Evolutionary conservation across 805 yeast species (phyloP), one percentile per base, ranked within the genome.

Genomic region (Yarrowia alimentaria): DNA sequence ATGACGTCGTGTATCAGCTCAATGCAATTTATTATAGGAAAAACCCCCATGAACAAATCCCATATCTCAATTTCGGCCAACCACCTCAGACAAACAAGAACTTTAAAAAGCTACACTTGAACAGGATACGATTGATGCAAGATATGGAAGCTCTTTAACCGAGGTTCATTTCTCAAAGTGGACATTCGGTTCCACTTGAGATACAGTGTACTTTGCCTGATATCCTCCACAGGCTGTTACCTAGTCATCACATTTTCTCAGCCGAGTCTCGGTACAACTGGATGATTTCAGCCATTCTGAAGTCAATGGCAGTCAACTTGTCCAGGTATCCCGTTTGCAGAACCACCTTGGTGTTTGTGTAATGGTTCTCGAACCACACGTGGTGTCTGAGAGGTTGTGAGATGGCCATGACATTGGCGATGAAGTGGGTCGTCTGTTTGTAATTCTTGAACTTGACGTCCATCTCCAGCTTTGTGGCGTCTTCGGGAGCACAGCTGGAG

Each of bases 331-430:
- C 50, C 16, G 50, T 43, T 16, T 43, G 50, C 29, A 43, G 50
- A 8, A 30, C 37, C 22, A 43, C 37, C 28, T 30, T 43, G 16
- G 50, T 43, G 17, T 26, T 43, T 8, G 50, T 43, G 17, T 43
- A 43, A 6, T 43, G 50, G 37, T 43, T 43, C 18, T 43, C 50
- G 8, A 43, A 30, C 50, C 50, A 43, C 16, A 31, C 37, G 12
- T 43, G 50, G 30, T 43, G 50, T 31, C 50, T 10, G n/a, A 43
- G 37, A 16, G 50, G 50, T 17, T 43, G 50, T 3, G 50, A 43
- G n/a, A 43, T 43, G 35, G 50, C 35, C 50, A 43, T 43, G 10
- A 43, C 50, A 8, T 43, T 24, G 22, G 50, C 21, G 30, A 43
- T 43, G 14, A 43, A 43, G 18, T 31, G 50, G 13, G 50, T 43